Percentiles rank a stretch among this genome's conserved stretches.
Evolutionary conservation across 441 rosid genomes (phyloP).

Genomic region (Gossypium gossypioides): DNA sequence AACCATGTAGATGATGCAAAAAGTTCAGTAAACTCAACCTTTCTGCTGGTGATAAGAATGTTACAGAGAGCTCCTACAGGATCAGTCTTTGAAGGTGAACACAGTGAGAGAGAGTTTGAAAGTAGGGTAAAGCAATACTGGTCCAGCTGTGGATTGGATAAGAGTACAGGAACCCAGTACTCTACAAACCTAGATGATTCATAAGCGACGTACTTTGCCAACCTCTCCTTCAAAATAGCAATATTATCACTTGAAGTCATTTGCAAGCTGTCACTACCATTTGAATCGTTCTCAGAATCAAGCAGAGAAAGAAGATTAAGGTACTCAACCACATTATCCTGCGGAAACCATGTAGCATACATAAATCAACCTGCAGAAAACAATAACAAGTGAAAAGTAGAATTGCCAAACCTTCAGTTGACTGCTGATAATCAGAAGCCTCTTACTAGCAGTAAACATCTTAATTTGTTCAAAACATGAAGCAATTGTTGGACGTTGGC

Average conservation of each 20-base stretch:
- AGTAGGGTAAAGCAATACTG: conserved; percentile 72
- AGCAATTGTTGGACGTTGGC: conserved; percentile 26
- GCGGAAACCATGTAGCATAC: conserved; percentile 20
- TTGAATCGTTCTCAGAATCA: conserved; percentile 17
- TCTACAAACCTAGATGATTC: conserved; percentile 52
- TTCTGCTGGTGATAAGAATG: conserved; percentile 47
- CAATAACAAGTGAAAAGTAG: not conserved
- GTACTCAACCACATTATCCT: conserved; percentile 33
- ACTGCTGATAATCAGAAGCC: conserved; percentile 40
- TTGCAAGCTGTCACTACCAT: conserved; percentile 10
- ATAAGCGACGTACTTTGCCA: conserved; percentile 27
- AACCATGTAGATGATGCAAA: conserved; percentile 6
- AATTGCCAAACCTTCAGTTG: conserved; percentile 40
- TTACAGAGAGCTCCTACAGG: conserved; percentile 53
- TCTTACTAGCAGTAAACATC: conserved; percentile 29
- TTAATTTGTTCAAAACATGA: conserved; percentile 31
- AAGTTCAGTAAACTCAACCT: conserved; percentile 38
- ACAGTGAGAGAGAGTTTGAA: conserved; percentile 44
- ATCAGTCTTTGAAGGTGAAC: conserved; percentile 50
- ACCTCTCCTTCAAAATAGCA: conserved; percentile 34
- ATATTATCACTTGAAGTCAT: conserved; percentile 23
- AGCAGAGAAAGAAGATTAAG: conserved; percentile 28
- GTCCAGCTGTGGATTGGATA: conserved; percentile 79
- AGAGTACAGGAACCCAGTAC: conserved; percentile 83
- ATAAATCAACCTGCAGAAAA: conserved; percentile 10